Conservation (phyloP, 768 basidiomycete species). For the Psilocybe cyanescens region DNA sequence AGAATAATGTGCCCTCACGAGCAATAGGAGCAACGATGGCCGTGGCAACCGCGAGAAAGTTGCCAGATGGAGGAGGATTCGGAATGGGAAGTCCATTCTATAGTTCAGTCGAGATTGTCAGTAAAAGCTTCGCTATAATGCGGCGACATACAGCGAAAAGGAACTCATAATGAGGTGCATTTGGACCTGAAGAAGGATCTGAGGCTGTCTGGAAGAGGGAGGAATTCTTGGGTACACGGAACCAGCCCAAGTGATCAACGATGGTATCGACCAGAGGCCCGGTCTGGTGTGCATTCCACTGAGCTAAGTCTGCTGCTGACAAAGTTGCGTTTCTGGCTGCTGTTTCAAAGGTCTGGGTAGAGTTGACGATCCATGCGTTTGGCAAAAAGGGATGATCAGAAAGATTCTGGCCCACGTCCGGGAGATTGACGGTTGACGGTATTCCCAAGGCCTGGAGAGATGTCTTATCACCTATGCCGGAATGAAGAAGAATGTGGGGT, state of each 20-base stretch:
- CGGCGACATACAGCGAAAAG: neutral
- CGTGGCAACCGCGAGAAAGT: neutral
- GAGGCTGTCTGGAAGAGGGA: neutral
- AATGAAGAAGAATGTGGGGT: constrained; percentile 32
- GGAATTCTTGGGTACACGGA: constrained; percentile 2
- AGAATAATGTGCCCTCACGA: neutral
- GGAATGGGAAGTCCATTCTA: neutral
- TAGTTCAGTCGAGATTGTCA: neutral
- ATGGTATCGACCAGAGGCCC: neutral
- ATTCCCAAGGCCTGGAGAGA: constrained; percentile 28
- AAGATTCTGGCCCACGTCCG: constrained; percentile 39
- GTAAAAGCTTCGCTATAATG: neutral
- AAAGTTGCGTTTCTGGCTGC: neutral
- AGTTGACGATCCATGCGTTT: constrained; percentile 24
- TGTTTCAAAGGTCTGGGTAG: neutral
- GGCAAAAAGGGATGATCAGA: constrained; percentile 32
- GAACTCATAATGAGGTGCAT: constrained; percentile 6
- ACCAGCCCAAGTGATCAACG: constrained; percentile 1
- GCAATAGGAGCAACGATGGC: neutral
- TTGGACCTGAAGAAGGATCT: constrained; percentile 10
- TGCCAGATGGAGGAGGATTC: neutral
- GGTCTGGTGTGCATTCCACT: neutral
- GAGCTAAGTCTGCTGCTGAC: neutral
- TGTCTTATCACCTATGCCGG: constrained; percentile 36
- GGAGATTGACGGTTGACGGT: constrained; percentile 30